phyloP scores from a whole-genome alignment of 371 early-diverging fungal species.

The Syncephalis fuscata region DNA sequence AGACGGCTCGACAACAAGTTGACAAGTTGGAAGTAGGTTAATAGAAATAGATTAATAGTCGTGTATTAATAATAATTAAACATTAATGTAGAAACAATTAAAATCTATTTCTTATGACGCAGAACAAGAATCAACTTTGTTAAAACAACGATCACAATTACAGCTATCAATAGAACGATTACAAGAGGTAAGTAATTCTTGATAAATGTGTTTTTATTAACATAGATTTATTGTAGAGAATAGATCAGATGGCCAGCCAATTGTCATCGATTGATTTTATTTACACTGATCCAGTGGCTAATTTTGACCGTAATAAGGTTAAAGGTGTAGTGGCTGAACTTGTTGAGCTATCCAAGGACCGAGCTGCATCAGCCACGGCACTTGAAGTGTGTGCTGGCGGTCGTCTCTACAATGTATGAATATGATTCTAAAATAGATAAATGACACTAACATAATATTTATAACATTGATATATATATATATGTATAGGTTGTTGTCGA shows the following conservation, averaged over 20 bases:
- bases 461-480: too few relatives aligned
- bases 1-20: conserved; percentile 23
- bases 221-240: conserved; percentile 13
- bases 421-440: too few relatives aligned
- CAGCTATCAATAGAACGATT: conserved; percentile 17
- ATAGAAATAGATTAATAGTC: background rate
- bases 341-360: conserved; percentile 43
- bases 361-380: conserved; percentile 50
- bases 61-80: too few relatives aligned
- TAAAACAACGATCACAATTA: conserved; percentile 14
- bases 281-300: conserved; percentile 51
- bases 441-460: background rate
- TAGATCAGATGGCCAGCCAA: conserved; percentile 22
- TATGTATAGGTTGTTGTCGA: conserved; percentile 91
- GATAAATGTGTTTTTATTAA: conserved; percentile 2
- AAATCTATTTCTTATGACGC: conserved; percentile 29
- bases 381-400: conserved; percentile 92
- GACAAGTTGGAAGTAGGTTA: conserved; percentile 14
- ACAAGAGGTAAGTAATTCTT: conserved; percentile 15
- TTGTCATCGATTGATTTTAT: conserved; percentile 45
- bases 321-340: conserved; percentile 87
- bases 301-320: conserved; percentile 78
- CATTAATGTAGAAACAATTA: conserved; percentile 9
- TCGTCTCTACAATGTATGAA: conserved; percentile 64
- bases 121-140: conserved; percentile 19